phyloP scores from a whole-genome alignment of 768 basidiomycete genomes.

The Podaxis rugospora region DNA sequence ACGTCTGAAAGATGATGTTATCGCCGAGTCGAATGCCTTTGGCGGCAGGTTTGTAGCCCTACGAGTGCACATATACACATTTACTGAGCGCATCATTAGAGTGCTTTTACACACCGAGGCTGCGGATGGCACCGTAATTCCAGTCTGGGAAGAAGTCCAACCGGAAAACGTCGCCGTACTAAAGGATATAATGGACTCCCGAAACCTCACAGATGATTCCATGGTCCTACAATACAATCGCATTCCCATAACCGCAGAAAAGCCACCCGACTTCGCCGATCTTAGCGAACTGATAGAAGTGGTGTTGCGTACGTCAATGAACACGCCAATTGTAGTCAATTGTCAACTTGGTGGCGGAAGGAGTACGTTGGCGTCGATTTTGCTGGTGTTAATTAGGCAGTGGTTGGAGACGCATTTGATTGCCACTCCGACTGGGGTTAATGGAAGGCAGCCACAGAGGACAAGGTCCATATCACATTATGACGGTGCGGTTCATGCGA shows the following conservation, averaged over 20 bases:
- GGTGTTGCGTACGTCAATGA: constrained; percentile 61
- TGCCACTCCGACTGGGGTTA: constrained; percentile 22
- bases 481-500: constrained; percentile 13
- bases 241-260: constrained; percentile 92
- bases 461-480: constrained; percentile 42
- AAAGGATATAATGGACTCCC: constrained; percentile 81
- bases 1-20: constrained; percentile 81
- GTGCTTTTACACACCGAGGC: constrained; percentile 89
- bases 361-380: constrained; percentile 85
- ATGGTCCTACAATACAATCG: constrained; percentile 74
- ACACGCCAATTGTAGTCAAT: constrained; percentile 86
- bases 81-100: constrained; percentile 28
- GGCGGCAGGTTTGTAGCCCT: constrained; percentile 61
- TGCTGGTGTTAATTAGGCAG: constrained; percentile 77
- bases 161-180: constrained; percentile 70
- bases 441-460: constrained; percentile 28
- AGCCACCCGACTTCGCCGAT: constrained; percentile 69
- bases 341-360: constrained; percentile 93
- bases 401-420: constrained; percentile 61
- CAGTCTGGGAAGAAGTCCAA: constrained; percentile 91
- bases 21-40: constrained; percentile 76
- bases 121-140: constrained; percentile 80
- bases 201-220: constrained; percentile 37
- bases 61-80: neutral
- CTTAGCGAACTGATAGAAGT: constrained; percentile 76